phyloP scores from a whole-genome alignment of 2,329 filamentous ascomycete species.

The Calonectria ilicicola region DNA sequence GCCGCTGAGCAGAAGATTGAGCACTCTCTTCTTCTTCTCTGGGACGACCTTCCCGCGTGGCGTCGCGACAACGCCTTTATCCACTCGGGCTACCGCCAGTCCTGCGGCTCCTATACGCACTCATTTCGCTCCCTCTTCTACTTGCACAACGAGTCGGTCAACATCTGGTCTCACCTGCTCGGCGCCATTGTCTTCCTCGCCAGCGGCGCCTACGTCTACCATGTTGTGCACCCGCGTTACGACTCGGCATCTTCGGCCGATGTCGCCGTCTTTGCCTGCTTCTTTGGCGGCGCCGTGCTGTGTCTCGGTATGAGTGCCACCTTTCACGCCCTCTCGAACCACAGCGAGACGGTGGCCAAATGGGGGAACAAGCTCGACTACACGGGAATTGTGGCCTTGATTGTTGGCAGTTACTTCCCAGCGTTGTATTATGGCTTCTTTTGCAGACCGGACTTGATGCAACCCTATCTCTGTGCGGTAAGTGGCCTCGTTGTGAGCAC shows the following conservation, averaged over 20 bases:
- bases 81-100: conserved; percentile 64
- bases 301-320: conserved; percentile 87
- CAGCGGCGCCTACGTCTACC: conserved; percentile 65
- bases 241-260: conserved; percentile 71
- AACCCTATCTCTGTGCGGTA: conserved; percentile 81
- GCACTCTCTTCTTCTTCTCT: conserved; percentile 59
- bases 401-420: conserved; percentile 91
- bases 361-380: conserved; percentile 97
- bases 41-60: conserved; percentile 70
- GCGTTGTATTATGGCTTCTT: conserved; percentile 89
- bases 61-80: conserved; percentile 72
- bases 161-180: conserved; percentile 73
- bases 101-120: conserved; percentile 59
- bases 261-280: conserved; percentile 80
- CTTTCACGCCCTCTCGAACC: conserved; percentile 88
- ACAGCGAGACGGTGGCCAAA: conserved; percentile 80
- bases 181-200: conserved; percentile 72
- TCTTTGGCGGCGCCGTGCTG: conserved; percentile 79
- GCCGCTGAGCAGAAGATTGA: conserved; percentile 55
- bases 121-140: conserved; percentile 62
- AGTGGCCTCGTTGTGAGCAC: conserved; percentile 43
- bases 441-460: conserved; percentile 74
- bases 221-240: conserved; percentile 73
- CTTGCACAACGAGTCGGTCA: conserved; percentile 72
- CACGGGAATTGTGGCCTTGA: conserved; percentile 90